Percentiles rank a stretch among this genome's conserved stretches.
Conservation (phyloP, 495 filamentous ascomycete species). For the Penicillium herquei region DNA sequence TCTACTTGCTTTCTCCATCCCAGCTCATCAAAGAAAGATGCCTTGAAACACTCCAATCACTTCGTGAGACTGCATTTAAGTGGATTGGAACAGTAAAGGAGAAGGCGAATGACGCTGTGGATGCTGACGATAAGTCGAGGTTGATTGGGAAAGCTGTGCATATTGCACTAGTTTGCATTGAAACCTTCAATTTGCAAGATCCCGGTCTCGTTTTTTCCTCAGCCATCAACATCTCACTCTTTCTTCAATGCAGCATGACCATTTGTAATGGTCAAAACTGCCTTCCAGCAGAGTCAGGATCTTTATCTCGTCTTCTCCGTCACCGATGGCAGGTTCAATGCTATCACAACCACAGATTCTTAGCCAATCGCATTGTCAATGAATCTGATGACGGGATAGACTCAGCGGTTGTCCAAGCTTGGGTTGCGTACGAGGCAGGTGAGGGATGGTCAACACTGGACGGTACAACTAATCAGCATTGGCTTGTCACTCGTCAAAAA, state of each 20-base stretch:
- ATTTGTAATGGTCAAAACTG: slow-evolving; percentile 29
- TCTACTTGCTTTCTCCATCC: slow-evolving; percentile 34
- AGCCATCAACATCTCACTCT: slow-evolving; percentile 28
- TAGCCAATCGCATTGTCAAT: too few species aligned
- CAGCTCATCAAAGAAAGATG: neutral
- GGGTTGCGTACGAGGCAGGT: too few species aligned
- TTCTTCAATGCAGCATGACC: slow-evolving; percentile 37
- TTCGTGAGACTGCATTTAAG: neutral
- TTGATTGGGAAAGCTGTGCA: slow-evolving; percentile 30
- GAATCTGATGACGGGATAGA: too few species aligned
- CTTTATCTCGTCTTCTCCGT: too few species aligned
- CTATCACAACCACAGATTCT: too few species aligned
- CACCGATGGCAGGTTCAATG: too few species aligned
- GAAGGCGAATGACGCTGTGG: slow-evolving; percentile 8
- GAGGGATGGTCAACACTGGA: too few species aligned
- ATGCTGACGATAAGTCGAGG: slow-evolving; percentile 14
- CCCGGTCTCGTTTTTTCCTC: slow-evolving; percentile 12
- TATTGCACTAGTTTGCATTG: slow-evolving; percentile 32
- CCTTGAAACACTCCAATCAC: neutral
- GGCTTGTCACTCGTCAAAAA: too few species aligned
- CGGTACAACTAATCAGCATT: too few species aligned
- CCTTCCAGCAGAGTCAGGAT: too few species aligned
- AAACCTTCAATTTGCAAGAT: slow-evolving; percentile 36
- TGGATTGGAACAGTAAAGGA: neutral
- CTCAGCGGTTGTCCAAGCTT: too few species aligned